phyloP scores from a whole-genome alignment of 352 stramenopile species.

The Globisporangium echinulatum region DNA sequence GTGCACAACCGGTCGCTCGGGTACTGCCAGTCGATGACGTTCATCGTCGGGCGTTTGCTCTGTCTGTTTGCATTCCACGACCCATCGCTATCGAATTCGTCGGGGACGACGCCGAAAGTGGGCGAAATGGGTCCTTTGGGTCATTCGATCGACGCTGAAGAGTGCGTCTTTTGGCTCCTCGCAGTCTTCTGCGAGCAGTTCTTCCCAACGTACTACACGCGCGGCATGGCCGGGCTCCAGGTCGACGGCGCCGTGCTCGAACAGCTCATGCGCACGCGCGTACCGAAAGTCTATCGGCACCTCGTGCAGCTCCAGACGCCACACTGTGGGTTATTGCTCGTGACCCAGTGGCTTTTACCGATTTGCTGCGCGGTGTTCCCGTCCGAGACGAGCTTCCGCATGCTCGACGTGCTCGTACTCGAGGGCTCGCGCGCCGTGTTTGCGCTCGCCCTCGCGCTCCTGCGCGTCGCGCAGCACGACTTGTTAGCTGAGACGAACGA shows the following conservation, averaged over 20 bases:
- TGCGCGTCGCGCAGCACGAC: conserved; percentile 50
- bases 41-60: conserved; percentile 71
- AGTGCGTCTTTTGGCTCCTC: conserved; percentile 60
- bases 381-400: conserved; percentile 51
- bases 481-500: conserved; percentile 48
- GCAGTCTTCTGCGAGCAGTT: conserved; percentile 45
- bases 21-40: conserved; percentile 90
- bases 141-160: conserved; percentile 19
- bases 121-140: too few relatives aligned
- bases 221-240: conserved; percentile 59
- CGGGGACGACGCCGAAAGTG: background rate
- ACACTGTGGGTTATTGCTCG: conserved; percentile 50
- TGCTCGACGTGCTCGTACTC: conserved; percentile 55
- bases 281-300: conserved; percentile 53
- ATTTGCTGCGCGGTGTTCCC: conserved; percentile 63
- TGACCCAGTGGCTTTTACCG: conserved; percentile 62
- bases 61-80: conserved; percentile 34
- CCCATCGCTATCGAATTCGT: background rate
- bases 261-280: conserved; percentile 28
- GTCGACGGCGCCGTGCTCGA: conserved; percentile 54
- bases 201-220: conserved; percentile 54
- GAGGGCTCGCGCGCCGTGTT: conserved; percentile 50
- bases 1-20: conserved; percentile 70
- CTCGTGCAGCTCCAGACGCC: conserved; percentile 46
- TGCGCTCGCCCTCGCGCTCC: conserved; percentile 40